Conservation (phyloP, 495 filamentous ascomycete genomes). For the Aspergillus heteromorphus region DNA sequence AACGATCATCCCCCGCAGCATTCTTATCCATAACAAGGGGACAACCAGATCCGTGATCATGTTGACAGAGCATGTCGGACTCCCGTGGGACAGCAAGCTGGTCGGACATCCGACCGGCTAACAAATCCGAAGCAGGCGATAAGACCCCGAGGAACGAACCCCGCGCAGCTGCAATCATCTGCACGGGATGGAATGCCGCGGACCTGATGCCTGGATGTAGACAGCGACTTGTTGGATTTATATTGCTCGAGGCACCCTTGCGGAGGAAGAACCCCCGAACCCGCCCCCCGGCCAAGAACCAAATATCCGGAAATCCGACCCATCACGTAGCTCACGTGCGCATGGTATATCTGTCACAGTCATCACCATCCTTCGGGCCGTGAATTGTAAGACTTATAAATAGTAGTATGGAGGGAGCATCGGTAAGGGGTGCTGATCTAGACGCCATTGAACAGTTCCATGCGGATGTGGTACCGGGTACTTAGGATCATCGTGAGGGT, state of each 20-base stretch:
- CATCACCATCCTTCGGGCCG: not conserved
- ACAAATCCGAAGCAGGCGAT: not conserved
- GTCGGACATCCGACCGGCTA: not conserved
- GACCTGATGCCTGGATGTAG: not conserved
- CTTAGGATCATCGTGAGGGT: not conserved
- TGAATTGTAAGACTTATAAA: not conserved
- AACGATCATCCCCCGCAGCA: too few species aligned
- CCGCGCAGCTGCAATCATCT: not conserved
- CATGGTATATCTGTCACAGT: not conserved
- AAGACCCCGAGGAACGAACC: not conserved
- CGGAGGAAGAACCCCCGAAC: too few species aligned
- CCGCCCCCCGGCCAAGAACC: too few species aligned
- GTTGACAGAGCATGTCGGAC: too few species aligned
- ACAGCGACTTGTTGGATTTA: too few species aligned
- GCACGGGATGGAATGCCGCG: not conserved
- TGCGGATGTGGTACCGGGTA: not conserved
- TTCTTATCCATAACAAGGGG: too few species aligned
- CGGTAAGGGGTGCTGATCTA: not conserved
- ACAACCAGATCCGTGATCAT: too few species aligned
- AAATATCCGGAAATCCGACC: too few species aligned
- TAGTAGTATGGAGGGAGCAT: not conserved
- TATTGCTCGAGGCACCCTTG: too few species aligned
- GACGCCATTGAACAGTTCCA: not conserved
- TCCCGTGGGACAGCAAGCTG: too few species aligned
- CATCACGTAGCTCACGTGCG: too few species aligned